phyloP scores from a whole-genome alignment of 805 yeast species.

The Zygoascus tannicola region DNA sequence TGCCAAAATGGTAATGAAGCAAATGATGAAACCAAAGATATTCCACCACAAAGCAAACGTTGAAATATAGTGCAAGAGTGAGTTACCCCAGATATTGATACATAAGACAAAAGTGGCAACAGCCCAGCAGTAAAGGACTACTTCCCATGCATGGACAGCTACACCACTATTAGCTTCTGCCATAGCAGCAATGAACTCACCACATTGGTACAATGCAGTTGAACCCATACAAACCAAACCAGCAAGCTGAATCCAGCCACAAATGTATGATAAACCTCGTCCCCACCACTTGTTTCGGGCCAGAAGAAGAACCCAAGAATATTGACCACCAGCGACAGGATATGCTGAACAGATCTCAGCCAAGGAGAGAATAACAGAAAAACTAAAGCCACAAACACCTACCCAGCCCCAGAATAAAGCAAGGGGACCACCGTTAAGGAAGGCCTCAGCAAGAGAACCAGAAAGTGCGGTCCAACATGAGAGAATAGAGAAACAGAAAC shows the following conservation, averaged over 20 bases:
- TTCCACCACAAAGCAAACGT: constrained; percentile 22
- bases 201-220: constrained; percentile 22
- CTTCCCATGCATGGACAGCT: constrained; percentile 12
- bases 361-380: constrained; percentile 50
- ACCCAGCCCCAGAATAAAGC: constrained; percentile 55
- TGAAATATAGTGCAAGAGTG: constrained; percentile 14
- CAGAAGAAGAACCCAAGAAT: constrained; percentile 49
- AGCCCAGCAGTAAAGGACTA: constrained; percentile 16
- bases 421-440: constrained; percentile 52
- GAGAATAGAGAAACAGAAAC: constrained; percentile 53
- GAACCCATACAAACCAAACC: constrained; percentile 23
- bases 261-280: constrained; percentile 10
- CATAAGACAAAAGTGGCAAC: constrained; percentile 7
- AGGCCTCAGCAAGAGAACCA: constrained; percentile 51
- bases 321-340: constrained; percentile 63
- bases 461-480: constrained; percentile 59
- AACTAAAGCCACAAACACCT: constrained; percentile 44
- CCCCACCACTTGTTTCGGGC: constrained; percentile 15
- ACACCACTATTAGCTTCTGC: constrained; percentile 13
- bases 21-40: constrained; percentile 16
- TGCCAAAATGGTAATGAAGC: constrained; percentile 10
- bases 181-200: constrained; percentile 14
- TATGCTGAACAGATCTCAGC: constrained; percentile 58
- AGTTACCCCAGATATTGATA: constrained; percentile 18
- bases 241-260: constrained; percentile 21